Conservation (phyloP, 192 early-diverging fungal genomes). For the Podila clonocystis region DNA sequence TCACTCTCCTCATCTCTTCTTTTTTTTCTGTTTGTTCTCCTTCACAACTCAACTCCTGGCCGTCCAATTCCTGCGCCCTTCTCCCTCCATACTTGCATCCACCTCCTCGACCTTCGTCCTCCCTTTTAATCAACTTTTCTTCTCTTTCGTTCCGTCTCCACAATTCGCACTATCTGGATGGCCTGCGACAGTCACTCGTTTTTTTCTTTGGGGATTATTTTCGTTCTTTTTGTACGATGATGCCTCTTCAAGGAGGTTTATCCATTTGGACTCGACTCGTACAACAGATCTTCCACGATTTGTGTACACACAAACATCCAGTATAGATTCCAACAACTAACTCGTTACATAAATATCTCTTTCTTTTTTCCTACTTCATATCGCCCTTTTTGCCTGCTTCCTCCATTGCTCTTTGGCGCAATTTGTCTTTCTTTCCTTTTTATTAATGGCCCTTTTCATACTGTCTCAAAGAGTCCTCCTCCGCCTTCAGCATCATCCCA, state of each 20-base stretch:
- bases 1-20: not conserved
- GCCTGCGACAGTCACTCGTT: too few relatives aligned
- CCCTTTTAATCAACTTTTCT: constrained; percentile 2
- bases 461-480: not conserved
- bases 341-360: too few relatives aligned
- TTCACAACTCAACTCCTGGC: not conserved
- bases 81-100: not conserved
- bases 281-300: too few relatives aligned
- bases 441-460: not conserved
- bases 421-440: not conserved
- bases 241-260: too few relatives aligned
- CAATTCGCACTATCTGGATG: too few relatives aligned
- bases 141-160: not conserved
- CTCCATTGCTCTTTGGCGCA: not conserved
- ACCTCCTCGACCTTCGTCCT: not conserved
- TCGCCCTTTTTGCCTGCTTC: not conserved
- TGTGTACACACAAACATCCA: too few relatives aligned
- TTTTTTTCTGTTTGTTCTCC: not conserved
- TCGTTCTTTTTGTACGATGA: too few relatives aligned
- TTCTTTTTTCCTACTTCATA: too few relatives aligned
- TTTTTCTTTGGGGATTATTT: too few relatives aligned
- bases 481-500: not conserved
- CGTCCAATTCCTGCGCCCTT: not conserved
- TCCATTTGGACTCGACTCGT: too few relatives aligned
- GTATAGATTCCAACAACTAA: too few relatives aligned